Conservation (phyloP, 192 early-diverging fungal genomes). For the Coemansia sp. region DNA sequence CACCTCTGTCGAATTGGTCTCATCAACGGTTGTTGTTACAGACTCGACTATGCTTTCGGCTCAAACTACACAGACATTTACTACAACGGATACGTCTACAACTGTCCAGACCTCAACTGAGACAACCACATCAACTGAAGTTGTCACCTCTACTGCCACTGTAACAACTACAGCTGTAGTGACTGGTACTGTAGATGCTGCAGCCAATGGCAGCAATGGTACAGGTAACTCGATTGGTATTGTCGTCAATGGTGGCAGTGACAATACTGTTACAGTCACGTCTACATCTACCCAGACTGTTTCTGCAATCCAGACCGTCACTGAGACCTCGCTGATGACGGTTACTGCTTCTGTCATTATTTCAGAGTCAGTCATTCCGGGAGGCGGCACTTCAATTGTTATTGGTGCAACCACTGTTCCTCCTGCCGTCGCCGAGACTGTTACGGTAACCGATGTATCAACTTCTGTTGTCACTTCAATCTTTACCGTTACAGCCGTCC, state of each 20-base stretch:
- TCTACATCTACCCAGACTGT: background rate
- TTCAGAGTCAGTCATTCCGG: background rate
- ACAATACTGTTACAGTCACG: background rate
- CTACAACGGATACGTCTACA: background rate
- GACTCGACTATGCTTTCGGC: background rate
- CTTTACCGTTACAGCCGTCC: slow-evolving; percentile 3
- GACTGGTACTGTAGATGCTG: slow-evolving; percentile 4
- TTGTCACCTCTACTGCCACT: background rate
- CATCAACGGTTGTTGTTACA: background rate
- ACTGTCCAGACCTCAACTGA: slow-evolving; percentile 1
- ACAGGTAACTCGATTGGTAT: background rate
- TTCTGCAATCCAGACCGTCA: background rate
- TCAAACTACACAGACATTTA: background rate
- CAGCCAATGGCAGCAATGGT: background rate
- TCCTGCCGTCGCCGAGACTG: background rate
- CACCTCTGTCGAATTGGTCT: background rate
- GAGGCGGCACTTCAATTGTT: background rate
- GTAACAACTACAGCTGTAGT: slow-evolving; percentile 4
- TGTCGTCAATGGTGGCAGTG: slow-evolving; percentile 1
- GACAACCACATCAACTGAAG: background rate
- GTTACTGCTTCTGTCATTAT: slow-evolving; percentile 2
- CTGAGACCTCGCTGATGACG: background rate
- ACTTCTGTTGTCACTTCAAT: background rate
- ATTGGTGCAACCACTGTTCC: background rate
- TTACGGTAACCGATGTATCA: slow-evolving; percentile 2